Conservation (phyloP, 306 rosid species). For the Vigna trinervia region DNA sequence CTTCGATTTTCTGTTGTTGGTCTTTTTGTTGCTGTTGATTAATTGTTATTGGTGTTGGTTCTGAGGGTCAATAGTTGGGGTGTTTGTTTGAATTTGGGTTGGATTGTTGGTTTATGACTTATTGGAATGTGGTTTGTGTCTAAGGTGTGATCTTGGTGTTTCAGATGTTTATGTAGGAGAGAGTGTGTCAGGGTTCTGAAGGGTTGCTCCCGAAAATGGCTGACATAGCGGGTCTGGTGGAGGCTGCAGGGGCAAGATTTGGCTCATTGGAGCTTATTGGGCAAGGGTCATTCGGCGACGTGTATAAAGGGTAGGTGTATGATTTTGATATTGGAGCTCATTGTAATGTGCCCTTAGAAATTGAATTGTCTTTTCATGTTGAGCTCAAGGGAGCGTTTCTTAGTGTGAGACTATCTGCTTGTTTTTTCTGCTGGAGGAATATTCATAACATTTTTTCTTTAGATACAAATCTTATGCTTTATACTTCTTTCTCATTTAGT, state of each 20-base stretch:
- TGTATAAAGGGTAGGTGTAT: constrained; percentile 79
- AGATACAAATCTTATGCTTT: background rate
- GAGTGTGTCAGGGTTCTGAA: constrained; percentile 48
- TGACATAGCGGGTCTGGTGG: constrained; percentile 71
- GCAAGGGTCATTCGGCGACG: constrained; percentile 92
- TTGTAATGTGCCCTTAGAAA: constrained; percentile 8
- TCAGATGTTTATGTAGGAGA: constrained; percentile 43
- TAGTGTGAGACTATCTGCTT: constrained; percentile 3
- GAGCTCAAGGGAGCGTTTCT: constrained; percentile 12
- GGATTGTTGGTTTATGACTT: constrained; percentile 31
- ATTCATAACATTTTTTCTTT: background rate
- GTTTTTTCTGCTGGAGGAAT: constrained; percentile 30
- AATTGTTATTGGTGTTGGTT: constrained; percentile 7
- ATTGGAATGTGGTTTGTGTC: constrained; percentile 33
- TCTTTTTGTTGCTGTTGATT: constrained; percentile 1
- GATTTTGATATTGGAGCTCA: constrained; percentile 18
- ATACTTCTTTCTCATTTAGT: constrained; percentile 8
- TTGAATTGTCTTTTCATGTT: constrained; percentile 20
- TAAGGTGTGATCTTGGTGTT: constrained; percentile 42
- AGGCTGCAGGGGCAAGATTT: constrained; percentile 88
- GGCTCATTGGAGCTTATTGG: constrained; percentile 88
- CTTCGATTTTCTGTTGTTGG: constrained; percentile 19
- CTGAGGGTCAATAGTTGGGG: constrained; percentile 28
- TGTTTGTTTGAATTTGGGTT: constrained; percentile 47
- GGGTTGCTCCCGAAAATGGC: constrained; percentile 62